These are phyloP conservation scores for Rubus parviflorus DNA, from an alignment of 306 rosid species.

Conservation along the genomic window DNA sequence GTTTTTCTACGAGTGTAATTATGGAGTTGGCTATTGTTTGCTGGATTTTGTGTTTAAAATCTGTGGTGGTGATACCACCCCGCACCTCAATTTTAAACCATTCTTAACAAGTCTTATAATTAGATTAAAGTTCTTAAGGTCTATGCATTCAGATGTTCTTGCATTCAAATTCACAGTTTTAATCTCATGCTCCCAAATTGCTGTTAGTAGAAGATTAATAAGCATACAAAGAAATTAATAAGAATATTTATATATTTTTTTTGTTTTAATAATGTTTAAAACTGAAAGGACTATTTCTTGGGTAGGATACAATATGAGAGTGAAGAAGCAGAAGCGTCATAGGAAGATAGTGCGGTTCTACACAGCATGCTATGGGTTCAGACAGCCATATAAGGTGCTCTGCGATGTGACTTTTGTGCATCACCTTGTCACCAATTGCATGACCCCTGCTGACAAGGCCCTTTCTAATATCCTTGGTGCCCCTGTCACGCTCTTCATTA, in stretches of 20 bases:
- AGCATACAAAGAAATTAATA: no score
- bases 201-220: neutral
- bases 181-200: neutral
- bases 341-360: slow-evolving; percentile 66
- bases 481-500: slow-evolving; percentile 74
- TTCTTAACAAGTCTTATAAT: neutral
- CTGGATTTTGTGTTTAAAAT: no score
- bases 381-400: slow-evolving; percentile 67
- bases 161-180: neutral
- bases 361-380: slow-evolving; percentile 72
- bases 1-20: neutral
- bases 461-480: slow-evolving; percentile 49
- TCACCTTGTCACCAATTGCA: slow-evolving; percentile 58
- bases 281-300: slow-evolving; percentile 3
- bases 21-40: neutral
- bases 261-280: neutral
- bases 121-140: no score
- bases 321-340: slow-evolving; percentile 69
- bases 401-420: slow-evolving; percentile 80
- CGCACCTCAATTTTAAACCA: no score
- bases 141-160: no score
- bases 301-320: slow-evolving; percentile 44
- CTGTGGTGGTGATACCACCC: no score
- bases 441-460: slow-evolving; percentile 72
- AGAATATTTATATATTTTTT: neutral